These are phyloP conservation scores for Aspergillus sp. DNA, from an alignment of 2,329 filamentous ascomycete species.

Conservation along the genomic window DNA sequence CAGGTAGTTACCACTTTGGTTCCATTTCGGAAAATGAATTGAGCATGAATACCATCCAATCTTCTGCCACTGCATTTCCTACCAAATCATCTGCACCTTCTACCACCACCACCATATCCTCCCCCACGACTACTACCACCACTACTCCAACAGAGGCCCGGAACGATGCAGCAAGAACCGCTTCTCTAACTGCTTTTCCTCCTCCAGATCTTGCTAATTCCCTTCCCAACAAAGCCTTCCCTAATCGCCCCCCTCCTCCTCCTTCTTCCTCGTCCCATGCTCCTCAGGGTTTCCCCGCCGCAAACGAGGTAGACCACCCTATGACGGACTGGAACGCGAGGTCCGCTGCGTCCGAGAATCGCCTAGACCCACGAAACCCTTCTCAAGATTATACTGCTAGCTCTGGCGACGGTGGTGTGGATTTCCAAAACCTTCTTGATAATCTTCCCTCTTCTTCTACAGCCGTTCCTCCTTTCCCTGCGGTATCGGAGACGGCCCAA, in stretches of 20 bases:
- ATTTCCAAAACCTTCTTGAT: conserved; percentile 43
- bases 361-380: not conserved
- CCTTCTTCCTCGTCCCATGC: conserved; percentile 7
- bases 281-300: conserved; percentile 19
- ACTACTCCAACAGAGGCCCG: not conserved
- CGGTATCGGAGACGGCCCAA: conserved; percentile 15
- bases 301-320: conserved; percentile 24
- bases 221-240: conserved; percentile 16
- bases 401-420: conserved; percentile 32
- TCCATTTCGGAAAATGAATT: conserved; percentile 16
- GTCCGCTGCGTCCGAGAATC: conserved; percentile 6
- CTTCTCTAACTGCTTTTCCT: conserved; percentile 17
- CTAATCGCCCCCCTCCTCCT: conserved; percentile 13
- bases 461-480: conserved; percentile 18
- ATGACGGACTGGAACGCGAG: conserved; percentile 12
- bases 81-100: conserved; percentile 13
- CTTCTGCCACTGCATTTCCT: conserved; percentile 10
- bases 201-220: conserved; percentile 17
- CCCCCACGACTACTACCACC: not conserved
- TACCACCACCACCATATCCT: conserved; percentile 3
- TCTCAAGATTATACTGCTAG: conserved; percentile 10
- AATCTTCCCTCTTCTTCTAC: conserved; percentile 35
- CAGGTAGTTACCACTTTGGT: conserved; percentile 28
- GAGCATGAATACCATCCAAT: conserved; percentile 20
- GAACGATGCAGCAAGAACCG: conserved; percentile 5